These are phyloP conservation scores for Trametes maxima DNA, from an alignment of 768 basidiomycete species.

Conservation along the genomic window DNA sequence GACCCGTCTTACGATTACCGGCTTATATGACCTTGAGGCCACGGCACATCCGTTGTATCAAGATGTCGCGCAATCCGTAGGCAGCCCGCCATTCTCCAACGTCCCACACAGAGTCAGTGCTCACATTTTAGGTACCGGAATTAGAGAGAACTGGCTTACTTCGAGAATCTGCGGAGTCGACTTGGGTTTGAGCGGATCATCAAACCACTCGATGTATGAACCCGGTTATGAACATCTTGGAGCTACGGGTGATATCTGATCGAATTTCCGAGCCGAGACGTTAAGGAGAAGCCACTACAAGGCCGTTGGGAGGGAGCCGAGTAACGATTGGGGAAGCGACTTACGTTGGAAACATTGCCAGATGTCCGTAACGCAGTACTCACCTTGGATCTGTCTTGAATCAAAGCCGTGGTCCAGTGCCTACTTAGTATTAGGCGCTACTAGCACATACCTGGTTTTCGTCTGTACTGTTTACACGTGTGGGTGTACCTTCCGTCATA, in stretches of 20 bases:
- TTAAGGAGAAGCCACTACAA: not conserved
- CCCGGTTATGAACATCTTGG: not conserved
- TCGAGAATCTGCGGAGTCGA: not conserved
- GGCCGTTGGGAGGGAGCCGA: not conserved
- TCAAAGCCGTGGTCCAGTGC: not conserved
- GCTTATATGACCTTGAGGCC: not conserved
- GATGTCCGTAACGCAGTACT: not conserved
- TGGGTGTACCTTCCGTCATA: not conserved
- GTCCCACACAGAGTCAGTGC: conserved; percentile 16
- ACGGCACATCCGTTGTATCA: not conserved
- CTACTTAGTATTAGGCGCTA: not conserved
- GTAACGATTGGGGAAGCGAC: not conserved
- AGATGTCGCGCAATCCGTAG: not conserved
- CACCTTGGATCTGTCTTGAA: not conserved
- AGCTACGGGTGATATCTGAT: not conserved
- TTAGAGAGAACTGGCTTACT: not conserved
- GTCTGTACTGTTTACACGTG: not conserved
- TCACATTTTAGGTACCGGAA: not conserved
- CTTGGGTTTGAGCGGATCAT: not conserved
- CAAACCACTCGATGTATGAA: not conserved
- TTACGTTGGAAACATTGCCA: not conserved
- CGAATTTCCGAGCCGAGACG: not conserved
- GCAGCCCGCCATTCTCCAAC: not conserved
- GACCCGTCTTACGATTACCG: not conserved
- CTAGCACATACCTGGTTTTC: not conserved